These are phyloP conservation scores for Trametes hirsuta DNA, from an alignment of 1,284 basidiomycete genomes.

Conservation along the genomic window DNA sequence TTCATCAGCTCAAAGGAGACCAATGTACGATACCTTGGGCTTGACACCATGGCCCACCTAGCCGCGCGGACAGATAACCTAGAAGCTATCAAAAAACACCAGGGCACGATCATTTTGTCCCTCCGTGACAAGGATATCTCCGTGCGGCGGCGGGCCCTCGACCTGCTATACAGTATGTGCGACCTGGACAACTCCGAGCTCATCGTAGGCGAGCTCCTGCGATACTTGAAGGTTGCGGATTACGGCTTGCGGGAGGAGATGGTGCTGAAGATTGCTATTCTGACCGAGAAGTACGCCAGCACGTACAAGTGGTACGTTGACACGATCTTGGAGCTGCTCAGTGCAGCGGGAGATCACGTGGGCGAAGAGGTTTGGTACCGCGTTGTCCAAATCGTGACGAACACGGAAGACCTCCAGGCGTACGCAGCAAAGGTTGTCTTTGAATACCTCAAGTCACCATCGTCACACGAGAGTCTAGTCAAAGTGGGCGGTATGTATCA, in stretches of 20 bases:
- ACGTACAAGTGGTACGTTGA: constrained; percentile 97
- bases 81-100: constrained; percentile 93
- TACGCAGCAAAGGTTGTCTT: constrained; percentile 97
- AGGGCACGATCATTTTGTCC: constrained; percentile 93
- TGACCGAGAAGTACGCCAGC: constrained; percentile 97
- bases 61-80: constrained; percentile 92
- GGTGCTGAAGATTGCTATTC: constrained; percentile 97
- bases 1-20: constrained; percentile 99
- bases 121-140: constrained; percentile 98
- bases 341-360: constrained; percentile 96
- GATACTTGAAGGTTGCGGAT: constrained; percentile 93
- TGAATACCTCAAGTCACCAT: constrained; percentile 85
- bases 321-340: constrained; percentile 93
- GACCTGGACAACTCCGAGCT: constrained; percentile 94
- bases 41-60: constrained; percentile 98
- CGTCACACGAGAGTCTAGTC: constrained; percentile 96
- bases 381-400: constrained; percentile 97
- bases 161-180: constrained; percentile 99
- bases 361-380: constrained; percentile 99
- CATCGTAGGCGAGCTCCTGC: constrained; percentile 93
- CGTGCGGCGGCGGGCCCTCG: constrained; percentile 91
- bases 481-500: constrained; percentile 84
- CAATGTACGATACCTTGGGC: constrained; percentile 96
- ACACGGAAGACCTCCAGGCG: constrained; percentile 94
- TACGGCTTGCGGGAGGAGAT: constrained; percentile 97